Evolutionary conservation across 768 basidiomycete species (phyloP).

Genomic region (Lyophyllum decastes): DNA sequence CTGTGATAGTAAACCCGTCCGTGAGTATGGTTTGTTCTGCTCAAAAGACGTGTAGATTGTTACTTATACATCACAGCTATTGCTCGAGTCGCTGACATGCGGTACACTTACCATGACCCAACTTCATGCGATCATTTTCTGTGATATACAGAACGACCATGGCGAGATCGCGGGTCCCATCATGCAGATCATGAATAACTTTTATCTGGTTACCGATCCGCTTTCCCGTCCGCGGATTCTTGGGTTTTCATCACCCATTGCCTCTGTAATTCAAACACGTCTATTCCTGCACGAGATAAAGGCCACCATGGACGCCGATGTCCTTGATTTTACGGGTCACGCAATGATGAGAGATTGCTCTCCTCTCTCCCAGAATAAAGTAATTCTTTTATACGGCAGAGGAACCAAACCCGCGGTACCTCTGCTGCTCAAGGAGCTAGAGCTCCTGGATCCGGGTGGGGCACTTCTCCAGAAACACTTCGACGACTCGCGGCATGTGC

Average conservation of each 20-base stretch:
- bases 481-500: conserved; percentile 44
- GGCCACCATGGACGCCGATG: conserved; percentile 36
- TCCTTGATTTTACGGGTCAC: conserved; percentile 36
- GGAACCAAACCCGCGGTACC: conserved; percentile 33
- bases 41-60: neutral
- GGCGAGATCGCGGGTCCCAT: conserved; percentile 37
- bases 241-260: conserved; percentile 32
- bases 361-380: conserved; percentile 46
- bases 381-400: conserved; percentile 56
- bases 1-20: conserved; percentile 41
- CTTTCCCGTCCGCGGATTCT: conserved; percentile 44
- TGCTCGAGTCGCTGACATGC: conserved; percentile 38
- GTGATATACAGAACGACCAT: conserved; percentile 34
- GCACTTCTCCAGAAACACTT: conserved; percentile 42
- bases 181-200: conserved; percentile 45
- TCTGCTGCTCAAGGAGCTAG: conserved; percentile 48
- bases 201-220: conserved; percentile 38
- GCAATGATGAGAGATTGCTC: conserved; percentile 31
- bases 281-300: conserved; percentile 40
- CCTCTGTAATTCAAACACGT: conserved; percentile 28
- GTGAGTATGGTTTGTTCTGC: conserved; percentile 26
- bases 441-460: conserved; percentile 42
- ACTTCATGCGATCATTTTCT: conserved; percentile 44
- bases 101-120: conserved; percentile 44
- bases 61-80: conserved; percentile 27